Conservation (phyloP, 805 yeast species). For the Maudiozyma barnettii region DNA sequence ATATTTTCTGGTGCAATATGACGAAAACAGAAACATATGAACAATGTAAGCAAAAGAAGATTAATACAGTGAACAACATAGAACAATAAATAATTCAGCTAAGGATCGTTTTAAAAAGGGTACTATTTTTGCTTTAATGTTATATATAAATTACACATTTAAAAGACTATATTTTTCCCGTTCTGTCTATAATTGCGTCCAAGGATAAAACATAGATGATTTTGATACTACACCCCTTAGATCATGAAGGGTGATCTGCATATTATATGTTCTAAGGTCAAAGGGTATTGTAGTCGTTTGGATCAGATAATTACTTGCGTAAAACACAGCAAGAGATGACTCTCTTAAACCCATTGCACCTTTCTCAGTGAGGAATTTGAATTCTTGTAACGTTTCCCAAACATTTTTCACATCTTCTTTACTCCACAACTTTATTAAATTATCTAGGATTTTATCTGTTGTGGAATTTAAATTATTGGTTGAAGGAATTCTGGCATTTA, state of each 20-base stretch:
- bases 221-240: constrained; percentile 29
- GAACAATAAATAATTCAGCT: too few species aligned
- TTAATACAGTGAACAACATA: too few species aligned
- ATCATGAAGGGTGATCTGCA: constrained; percentile 46
- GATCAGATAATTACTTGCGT: constrained; percentile 34
- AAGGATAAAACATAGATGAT: constrained; percentile 24
- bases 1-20: too few species aligned
- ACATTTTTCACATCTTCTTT: constrained; percentile 50
- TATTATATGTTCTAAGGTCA: constrained; percentile 41
- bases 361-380: constrained; percentile 44
- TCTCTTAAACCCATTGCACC: constrained; percentile 35
- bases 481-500: constrained; percentile 33
- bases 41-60: too few species aligned
- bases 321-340: constrained; percentile 32
- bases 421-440: constrained; percentile 46
- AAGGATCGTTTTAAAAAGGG: too few species aligned
- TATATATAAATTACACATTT: neutral
- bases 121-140: too few species aligned
- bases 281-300: constrained; percentile 27
- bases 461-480: constrained; percentile 17
- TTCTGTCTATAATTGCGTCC: constrained; percentile 23
- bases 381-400: constrained; percentile 63
- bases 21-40: too few species aligned
- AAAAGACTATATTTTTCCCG: neutral
- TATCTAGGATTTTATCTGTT: constrained; percentile 28